Conservation (phyloP, 2,329 filamentous ascomycete species). For the Elsinoe australis region DNA sequence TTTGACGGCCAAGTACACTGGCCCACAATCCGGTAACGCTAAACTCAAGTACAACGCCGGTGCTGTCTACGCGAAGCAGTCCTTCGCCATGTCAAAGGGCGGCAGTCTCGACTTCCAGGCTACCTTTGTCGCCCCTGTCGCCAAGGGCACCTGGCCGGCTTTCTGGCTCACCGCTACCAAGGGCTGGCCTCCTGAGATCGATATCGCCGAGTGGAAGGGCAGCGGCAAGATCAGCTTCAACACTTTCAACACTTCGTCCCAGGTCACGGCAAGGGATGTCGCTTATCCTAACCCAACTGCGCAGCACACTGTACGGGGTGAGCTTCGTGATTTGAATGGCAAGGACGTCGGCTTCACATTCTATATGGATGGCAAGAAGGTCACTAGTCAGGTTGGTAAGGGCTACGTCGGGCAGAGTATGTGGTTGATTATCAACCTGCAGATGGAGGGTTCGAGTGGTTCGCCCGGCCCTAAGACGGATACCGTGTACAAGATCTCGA, state of each 20-base stretch:
- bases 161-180: constrained; percentile 52
- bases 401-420: constrained; percentile 39
- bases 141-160: constrained; percentile 48
- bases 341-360: constrained; percentile 48
- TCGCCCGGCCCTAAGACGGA: not conserved
- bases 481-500: constrained; percentile 5
- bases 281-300: constrained; percentile 39
- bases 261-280: constrained; percentile 43
- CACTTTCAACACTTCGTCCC: constrained; percentile 45
- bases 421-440: constrained; percentile 30
- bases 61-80: constrained; percentile 37
- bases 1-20: not conserved
- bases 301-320: constrained; percentile 47
- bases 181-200: constrained; percentile 53
- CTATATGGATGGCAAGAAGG: constrained; percentile 45
- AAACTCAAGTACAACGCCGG: constrained; percentile 47
- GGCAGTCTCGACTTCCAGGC: constrained; percentile 36
- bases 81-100: constrained; percentile 34
- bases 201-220: constrained; percentile 57
- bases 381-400: constrained; percentile 46
- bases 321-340: constrained; percentile 47
- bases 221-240: constrained; percentile 50
- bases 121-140: constrained; percentile 34
- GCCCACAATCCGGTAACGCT: not conserved
- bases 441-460: constrained; percentile 28